Evolutionary conservation across 306 rosid species (phyloP).

Genomic region (Vigna angularis): DNA sequence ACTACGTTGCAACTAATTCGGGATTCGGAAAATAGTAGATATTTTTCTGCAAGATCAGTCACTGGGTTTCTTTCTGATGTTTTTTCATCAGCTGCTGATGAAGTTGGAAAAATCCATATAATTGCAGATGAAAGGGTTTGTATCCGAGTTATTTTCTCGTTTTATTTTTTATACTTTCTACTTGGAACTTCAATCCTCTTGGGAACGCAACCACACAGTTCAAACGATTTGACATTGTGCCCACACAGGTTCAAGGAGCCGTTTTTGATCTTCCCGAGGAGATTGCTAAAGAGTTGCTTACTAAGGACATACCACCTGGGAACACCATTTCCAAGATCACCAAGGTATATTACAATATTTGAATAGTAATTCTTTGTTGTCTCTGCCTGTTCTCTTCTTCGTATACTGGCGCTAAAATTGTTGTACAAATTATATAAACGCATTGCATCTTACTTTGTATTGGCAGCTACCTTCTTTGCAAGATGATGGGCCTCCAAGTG

Average conservation of each 20-base stretch:
- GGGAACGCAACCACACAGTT: conserved; percentile 13
- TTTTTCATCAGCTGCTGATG: conserved; percentile 90
- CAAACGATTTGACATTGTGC: conserved; percentile 45
- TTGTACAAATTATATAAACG: conserved; percentile 29
- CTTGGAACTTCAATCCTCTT: conserved; percentile 24
- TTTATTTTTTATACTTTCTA: conserved; percentile 27
- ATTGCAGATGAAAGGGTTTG: conserved; percentile 94
- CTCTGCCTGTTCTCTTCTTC: conserved; percentile 1
- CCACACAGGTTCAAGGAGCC: conserved; percentile 87
- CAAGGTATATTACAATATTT: conserved; percentile 61
- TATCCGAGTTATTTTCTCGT: conserved; percentile 33
- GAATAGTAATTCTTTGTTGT: not conserved
- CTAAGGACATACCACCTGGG: conserved; percentile 77
- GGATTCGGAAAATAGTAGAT: conserved; percentile 75
- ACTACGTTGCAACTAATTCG: conserved; percentile 80
- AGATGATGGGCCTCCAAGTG: conserved; percentile 93
- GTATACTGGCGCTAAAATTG: not conserved
- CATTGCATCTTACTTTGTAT: conserved; percentile 32
- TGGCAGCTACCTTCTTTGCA: conserved; percentile 93
- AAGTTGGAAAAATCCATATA: conserved; percentile 89
- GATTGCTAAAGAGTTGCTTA: conserved; percentile 83
- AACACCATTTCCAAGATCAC: conserved; percentile 76
- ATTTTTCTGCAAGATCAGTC: conserved; percentile 88
- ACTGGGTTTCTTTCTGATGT: conserved; percentile 95
- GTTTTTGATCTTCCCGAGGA: conserved; percentile 98